Evolutionary conservation across 140 eudicot genomes (phyloP).

Genomic region (Ambrosia hybrid): DNA sequence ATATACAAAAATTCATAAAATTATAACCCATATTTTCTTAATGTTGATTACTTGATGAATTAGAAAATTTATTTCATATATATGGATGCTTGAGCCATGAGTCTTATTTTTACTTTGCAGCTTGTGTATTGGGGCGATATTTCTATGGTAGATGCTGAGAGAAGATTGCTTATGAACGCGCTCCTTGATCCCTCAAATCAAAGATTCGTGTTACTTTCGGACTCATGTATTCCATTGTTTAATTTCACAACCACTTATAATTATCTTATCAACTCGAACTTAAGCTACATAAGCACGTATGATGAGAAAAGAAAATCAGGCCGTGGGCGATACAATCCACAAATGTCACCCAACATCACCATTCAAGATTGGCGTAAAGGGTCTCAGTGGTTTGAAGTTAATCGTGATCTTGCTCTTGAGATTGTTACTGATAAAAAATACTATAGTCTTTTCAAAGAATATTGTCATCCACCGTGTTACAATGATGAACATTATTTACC

Average conservation of each 20-base stretch:
- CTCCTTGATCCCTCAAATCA: constrained; percentile 61
- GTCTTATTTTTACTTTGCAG: constrained; percentile 31
- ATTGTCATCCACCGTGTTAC: constrained; percentile 58
- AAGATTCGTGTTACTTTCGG: constrained; percentile 63
- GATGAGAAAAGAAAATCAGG: constrained; percentile 52
- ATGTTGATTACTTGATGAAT: too few species aligned
- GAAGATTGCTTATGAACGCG: constrained; percentile 59
- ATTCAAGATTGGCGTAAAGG: constrained; percentile 67
- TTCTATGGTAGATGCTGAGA: constrained; percentile 68
- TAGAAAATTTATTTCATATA: too few species aligned
- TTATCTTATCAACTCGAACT: constrained; percentile 38
- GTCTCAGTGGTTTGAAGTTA: constrained; percentile 63
- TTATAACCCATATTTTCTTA: too few species aligned
- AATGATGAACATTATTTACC: constrained; percentile 69
- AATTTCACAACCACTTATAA: constrained; percentile 56
- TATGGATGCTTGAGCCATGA: not conserved
- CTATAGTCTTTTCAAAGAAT: constrained; percentile 43
- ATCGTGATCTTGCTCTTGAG: constrained; percentile 50
- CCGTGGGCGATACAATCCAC: constrained; percentile 58
- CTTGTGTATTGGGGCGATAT: constrained; percentile 60
- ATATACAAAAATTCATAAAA: too few species aligned
- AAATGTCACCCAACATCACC: constrained; percentile 54
- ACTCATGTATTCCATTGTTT: constrained; percentile 63
- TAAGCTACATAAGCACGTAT: constrained; percentile 43
- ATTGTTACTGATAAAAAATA: constrained; percentile 42